phyloP scores from a whole-genome alignment of 2,329 filamentous ascomycete species.

The Ceratocystiopsis sp. region DNA sequence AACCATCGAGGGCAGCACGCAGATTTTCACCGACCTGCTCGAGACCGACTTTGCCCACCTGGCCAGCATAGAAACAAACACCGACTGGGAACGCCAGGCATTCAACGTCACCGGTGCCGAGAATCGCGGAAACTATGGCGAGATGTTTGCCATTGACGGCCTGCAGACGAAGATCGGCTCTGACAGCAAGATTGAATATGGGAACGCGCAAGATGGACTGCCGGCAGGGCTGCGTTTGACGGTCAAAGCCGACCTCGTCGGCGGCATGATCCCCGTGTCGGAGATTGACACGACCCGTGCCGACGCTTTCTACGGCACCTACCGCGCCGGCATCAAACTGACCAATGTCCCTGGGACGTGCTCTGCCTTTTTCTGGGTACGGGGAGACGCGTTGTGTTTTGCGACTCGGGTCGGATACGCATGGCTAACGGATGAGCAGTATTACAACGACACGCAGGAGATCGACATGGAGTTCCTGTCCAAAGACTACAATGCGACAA shows the following conservation, averaged over 20 bases:
- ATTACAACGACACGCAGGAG: slow-evolving; percentile 62
- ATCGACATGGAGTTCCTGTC: slow-evolving; percentile 72
- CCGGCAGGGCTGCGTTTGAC: slow-evolving; percentile 38
- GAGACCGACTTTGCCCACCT: slow-evolving; percentile 56
- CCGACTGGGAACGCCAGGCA: slow-evolving; percentile 48
- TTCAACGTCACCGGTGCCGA: slow-evolving; percentile 46
- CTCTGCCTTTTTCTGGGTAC: slow-evolving; percentile 63
- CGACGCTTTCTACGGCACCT: slow-evolving; percentile 55
- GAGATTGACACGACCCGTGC: slow-evolving; percentile 44
- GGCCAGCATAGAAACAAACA: slow-evolving; percentile 27
- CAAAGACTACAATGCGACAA: slow-evolving; percentile 35
- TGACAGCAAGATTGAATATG: slow-evolving; percentile 25
- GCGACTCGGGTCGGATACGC: no score
- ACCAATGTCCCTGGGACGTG: slow-evolving; percentile 49
- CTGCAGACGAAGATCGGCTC: slow-evolving; percentile 26
- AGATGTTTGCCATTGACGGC: slow-evolving; percentile 41
- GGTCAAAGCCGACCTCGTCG: slow-evolving; percentile 27
- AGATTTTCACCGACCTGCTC: slow-evolving; percentile 49
- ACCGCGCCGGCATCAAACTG: slow-evolving; percentile 49
- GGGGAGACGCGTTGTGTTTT: not conserved
- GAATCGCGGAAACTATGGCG: slow-evolving; percentile 48
- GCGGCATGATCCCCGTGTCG: slow-evolving; percentile 40
- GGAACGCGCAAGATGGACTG: slow-evolving; percentile 25
- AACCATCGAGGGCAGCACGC: slow-evolving; percentile 20
- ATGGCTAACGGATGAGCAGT: slow-evolving; percentile 26